A percentile compares a stretch with the other conserved stretches of the same genome.
These are phyloP conservation scores for Pseudonitzschia multistriata DNA, from an alignment of 108 stramenopile species.

Conservation along the genomic window DNA sequence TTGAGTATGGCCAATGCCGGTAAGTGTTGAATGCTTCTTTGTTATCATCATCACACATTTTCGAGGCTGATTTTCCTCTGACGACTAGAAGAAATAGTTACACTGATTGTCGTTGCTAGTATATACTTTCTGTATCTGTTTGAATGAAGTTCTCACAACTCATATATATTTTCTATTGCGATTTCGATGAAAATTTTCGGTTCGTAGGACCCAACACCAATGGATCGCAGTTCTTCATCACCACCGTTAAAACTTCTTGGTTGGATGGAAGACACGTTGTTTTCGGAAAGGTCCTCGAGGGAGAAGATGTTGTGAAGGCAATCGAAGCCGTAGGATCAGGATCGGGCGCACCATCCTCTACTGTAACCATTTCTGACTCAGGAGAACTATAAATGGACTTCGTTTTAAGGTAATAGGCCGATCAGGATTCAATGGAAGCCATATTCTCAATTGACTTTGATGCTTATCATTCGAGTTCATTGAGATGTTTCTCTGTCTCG, in stretches of 20 bases:
- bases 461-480: no score
- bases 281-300: conserved; percentile 96
- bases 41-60: no score
- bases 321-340: conserved; percentile 78
- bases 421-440: no score
- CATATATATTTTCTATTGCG: neutral
- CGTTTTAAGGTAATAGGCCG: no score
- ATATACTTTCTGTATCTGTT: neutral
- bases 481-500: no score
- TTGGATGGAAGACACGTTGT: conserved; percentile 94
- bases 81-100: neutral
- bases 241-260: conserved; percentile 96
- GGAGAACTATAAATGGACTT: conserved; percentile 75
- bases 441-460: no score
- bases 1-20: conserved; percentile 95
- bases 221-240: conserved; percentile 97
- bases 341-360: conserved; percentile 64
- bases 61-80: no score
- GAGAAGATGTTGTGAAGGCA: conserved; percentile 86
- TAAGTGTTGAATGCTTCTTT: neutral
- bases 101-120: neutral
- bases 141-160: neutral
- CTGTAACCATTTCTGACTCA: conserved; percentile 88
- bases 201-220: conserved; percentile 56
- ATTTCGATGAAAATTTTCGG: neutral